Base-by-base conservation (phyloP, 345 rosid genomes). In the Trapa incisa region DNA sequence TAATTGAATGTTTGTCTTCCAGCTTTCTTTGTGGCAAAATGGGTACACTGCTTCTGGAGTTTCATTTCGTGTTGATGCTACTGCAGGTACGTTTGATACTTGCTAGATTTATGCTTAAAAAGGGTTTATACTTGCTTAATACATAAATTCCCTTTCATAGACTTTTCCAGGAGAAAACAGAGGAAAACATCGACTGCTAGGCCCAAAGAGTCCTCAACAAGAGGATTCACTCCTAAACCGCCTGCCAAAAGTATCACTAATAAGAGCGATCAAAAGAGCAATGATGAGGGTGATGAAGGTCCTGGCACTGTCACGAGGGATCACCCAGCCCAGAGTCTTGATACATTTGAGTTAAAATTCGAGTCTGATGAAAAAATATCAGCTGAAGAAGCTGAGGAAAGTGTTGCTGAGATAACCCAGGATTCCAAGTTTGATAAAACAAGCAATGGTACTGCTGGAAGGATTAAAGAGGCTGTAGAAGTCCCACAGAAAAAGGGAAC, bases 91-190 rank as follows among this genome's bases (percentile, higher is more conserved):
- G 14, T 22, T 71, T 4, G 14, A 47, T 47, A 22, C 70, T 58
- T n/a, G 65, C 7, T 8, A 58, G 10, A 1, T 33, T 58, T 35
- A 1, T 58, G 37, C 63, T 58, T 12, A 33, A 35, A 58, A 58
- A 22, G 29, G 32, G 16, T 32, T 12, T 50, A 37, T 65, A 14
- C 72, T 45, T 52, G 33, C 61, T 35, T 32, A 65, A 35, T 12
- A 56, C 61, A 56, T 29, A 7, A 52, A 47, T 41, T 47, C 22
- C 56, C 50, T 64, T 67, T 22, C 67, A 56, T 78, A 89, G 98
- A 89, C 78, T 93, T 85, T 80, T 79, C 89, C 9, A 80, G 73
- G 80, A 82, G 79, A 82, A 93, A 80, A 75, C 87, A 71, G 47
- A 82, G 79, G 74, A 87, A 67, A 71, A 56, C 64, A 41, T 71